phyloP scores from a whole-genome alignment of 345 rosid genomes.

The Dipteronia sinensis region DNA sequence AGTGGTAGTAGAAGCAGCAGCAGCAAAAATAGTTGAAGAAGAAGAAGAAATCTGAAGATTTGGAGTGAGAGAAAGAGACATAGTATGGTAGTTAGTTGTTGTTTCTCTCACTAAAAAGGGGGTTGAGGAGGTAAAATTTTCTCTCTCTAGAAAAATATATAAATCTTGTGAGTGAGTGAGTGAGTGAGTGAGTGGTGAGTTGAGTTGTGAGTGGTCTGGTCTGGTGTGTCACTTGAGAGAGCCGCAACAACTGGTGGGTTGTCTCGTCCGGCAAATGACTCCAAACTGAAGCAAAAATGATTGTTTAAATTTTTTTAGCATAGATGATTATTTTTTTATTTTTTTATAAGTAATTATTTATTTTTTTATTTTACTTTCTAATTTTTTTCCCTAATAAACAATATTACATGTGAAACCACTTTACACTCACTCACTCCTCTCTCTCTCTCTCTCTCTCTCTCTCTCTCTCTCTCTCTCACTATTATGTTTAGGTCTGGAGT shows the following conservation, averaged over 20 bases:
- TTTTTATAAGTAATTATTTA: background rate
- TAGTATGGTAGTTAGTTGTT: background rate
- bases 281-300: slow-evolving; percentile 23
- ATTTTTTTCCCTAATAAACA: no score
- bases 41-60: slow-evolving; percentile 36
- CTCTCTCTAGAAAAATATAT: slow-evolving; percentile 25
- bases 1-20: background rate
- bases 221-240: slow-evolving; percentile 36
- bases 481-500: background rate
- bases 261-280: slow-evolving; percentile 43
- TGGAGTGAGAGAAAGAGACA: slow-evolving; percentile 8
- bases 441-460: background rate
- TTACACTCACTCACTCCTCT: no score
- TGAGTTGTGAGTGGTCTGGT: background rate
- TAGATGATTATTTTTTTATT: no score
- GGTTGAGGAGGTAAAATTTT: background rate
- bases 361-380: no score
- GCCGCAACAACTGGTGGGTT: slow-evolving; percentile 58
- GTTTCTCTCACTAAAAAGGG: slow-evolving; percentile 16
- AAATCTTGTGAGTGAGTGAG: background rate
- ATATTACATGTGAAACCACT: background rate
- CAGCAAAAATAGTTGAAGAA: background rate
- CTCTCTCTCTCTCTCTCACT: background rate
- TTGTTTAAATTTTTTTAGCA: background rate
- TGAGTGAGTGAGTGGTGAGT: no score